Conservation (phyloP, 176 grass and related monocot genomes). For the Otatea glauca region DNA sequence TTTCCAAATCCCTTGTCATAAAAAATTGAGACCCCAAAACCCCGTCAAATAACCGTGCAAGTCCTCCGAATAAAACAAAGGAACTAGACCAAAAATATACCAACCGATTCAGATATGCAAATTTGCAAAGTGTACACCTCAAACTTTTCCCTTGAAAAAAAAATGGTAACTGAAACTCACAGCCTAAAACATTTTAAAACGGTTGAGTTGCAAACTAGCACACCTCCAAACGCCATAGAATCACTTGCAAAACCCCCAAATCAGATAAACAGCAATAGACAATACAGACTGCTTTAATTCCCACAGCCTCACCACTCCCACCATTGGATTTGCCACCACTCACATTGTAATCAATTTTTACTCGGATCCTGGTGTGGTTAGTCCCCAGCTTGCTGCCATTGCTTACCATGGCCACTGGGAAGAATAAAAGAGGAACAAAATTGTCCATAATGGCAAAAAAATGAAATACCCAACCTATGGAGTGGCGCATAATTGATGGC, state of each 20-base stretch:
- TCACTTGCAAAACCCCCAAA: not conserved
- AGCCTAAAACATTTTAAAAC: not conserved
- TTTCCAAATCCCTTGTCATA: not conserved
- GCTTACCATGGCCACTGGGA: too few relatives aligned
- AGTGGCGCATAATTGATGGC: too few relatives aligned
- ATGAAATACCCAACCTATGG: too few relatives aligned
- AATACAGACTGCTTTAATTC: not conserved
- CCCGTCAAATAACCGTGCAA: not conserved
- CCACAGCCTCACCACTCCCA: not conserved
- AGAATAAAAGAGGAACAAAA: too few relatives aligned
- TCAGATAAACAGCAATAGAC: constrained; percentile 22
- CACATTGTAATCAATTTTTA: too few relatives aligned
- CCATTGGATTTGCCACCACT: too few relatives aligned
- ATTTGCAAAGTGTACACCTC: not conserved
- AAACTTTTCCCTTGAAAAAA: not conserved
- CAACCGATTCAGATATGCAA: not conserved
- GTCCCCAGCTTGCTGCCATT: too few relatives aligned
- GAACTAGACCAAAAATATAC: not conserved
- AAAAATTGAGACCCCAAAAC: not conserved
- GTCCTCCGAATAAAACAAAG: not conserved
- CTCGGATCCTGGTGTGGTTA: too few relatives aligned
- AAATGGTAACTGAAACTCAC: not conserved
- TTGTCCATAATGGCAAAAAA: too few relatives aligned
- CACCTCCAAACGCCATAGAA: constrained; percentile 18
- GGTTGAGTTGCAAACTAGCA: not conserved